Percentiles rank a stretch among this genome's conserved stretches.
phyloP scores from a whole-genome alignment of 306 rosid genomes.

The Macrotyloma uniflorum region DNA sequence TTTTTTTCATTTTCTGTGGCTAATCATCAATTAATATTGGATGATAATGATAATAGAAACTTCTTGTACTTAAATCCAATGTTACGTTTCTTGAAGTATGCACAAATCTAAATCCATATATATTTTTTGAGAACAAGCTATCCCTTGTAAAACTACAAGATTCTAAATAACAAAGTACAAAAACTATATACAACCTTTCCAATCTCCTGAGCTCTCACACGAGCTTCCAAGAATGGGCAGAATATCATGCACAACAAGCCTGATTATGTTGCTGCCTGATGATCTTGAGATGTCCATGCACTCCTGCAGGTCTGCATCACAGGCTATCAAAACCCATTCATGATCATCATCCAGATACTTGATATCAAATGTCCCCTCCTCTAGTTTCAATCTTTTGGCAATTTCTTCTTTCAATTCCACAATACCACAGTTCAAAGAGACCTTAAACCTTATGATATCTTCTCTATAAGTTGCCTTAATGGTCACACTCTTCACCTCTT shows the following conservation, averaged over 20 bases:
- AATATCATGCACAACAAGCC: constrained; percentile 68
- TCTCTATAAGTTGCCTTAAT: constrained; percentile 78
- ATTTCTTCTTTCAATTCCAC: constrained; percentile 69
- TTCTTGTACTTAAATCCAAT: background rate
- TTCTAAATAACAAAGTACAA: constrained; percentile 20
- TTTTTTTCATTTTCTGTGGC: background rate
- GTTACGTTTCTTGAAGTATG: constrained; percentile 13
- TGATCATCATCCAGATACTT: constrained; percentile 84
- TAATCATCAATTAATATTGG: background rate
- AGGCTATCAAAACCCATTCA: constrained; percentile 85
- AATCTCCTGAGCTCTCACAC: constrained; percentile 62
- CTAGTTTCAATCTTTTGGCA: constrained; percentile 73
- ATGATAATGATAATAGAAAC: background rate
- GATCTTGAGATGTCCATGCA: constrained; percentile 68
- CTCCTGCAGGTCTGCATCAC: constrained; percentile 84
- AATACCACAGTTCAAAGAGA: constrained; percentile 51
- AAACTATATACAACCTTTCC: constrained; percentile 38
- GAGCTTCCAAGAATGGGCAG: constrained; percentile 73
- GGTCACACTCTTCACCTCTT: constrained; percentile 60
- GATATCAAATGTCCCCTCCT: constrained; percentile 70
- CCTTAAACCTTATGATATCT: constrained; percentile 73
- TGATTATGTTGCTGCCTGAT: constrained; percentile 63
- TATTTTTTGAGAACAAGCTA: background rate
- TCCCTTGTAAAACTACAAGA: constrained; percentile 34
- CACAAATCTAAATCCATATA: constrained; percentile 21